phyloP scores from a whole-genome alignment of 2,329 filamentous ascomycete genomes.

The Aspergillus sergii region DNA sequence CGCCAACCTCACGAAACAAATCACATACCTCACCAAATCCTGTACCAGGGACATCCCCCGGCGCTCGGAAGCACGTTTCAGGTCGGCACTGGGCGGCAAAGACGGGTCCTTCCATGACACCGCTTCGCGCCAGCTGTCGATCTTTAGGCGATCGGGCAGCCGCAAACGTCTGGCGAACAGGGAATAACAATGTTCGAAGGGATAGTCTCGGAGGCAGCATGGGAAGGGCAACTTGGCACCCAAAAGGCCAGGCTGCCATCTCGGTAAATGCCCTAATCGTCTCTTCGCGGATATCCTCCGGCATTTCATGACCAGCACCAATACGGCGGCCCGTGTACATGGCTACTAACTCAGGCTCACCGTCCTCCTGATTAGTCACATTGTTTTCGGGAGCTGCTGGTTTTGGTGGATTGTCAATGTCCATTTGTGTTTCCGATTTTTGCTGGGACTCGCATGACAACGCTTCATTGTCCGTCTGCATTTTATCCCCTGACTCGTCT shows the following conservation, averaged over 20 bases:
- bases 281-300: constrained; percentile 59
- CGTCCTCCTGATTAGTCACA: background rate
- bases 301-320: constrained; percentile 61
- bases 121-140: constrained; percentile 53
- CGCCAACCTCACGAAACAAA: constrained; percentile 59
- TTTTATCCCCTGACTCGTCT: constrained; percentile 21
- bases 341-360: constrained; percentile 20
- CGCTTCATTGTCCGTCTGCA: constrained; percentile 22
- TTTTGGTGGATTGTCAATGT: constrained; percentile 23
- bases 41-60: constrained; percentile 29
- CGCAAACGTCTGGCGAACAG: constrained; percentile 59
- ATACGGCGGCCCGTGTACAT: constrained; percentile 62
- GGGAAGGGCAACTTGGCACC: constrained; percentile 54
- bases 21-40: constrained; percentile 52
- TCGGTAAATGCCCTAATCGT: constrained; percentile 60
- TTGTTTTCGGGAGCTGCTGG: background rate
- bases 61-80: constrained; percentile 56
- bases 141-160: constrained; percentile 58
- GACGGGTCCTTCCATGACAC: constrained; percentile 61
- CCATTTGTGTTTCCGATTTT: constrained; percentile 25
- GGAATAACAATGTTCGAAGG: constrained; percentile 55
- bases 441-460: constrained; percentile 19
- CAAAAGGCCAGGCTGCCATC: constrained; percentile 60
- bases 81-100: constrained; percentile 58
- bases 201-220: constrained; percentile 51